Conservation (phyloP, 2,329 filamentous ascomycete genomes). For the Fusarium clavum region DNA sequence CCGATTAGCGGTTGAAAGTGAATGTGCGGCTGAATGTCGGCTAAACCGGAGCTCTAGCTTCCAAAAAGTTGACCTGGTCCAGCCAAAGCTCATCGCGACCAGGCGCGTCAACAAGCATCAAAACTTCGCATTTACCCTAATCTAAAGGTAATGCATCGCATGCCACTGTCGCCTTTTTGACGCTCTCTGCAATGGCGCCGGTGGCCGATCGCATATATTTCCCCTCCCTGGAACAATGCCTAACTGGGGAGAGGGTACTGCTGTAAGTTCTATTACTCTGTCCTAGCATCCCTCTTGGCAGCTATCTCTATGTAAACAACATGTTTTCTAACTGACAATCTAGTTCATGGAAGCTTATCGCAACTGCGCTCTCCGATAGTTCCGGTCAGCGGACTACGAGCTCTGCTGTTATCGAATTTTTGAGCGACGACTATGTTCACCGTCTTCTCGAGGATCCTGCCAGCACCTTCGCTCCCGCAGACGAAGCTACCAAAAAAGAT, state of each 20-base stretch:
- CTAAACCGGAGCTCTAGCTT: constrained; percentile 40
- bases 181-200: constrained; percentile 75
- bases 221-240: constrained; percentile 85
- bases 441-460: constrained; percentile 76
- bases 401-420: constrained; percentile 72
- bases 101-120: constrained; percentile 51
- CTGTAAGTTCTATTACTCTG: constrained; percentile 69
- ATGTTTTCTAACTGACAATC: constrained; percentile 40
- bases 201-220: constrained; percentile 79
- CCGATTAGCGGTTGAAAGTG: constrained; percentile 31
- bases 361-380: constrained; percentile 66
- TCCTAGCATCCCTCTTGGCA: constrained; percentile 5
- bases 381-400: constrained; percentile 66
- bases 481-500: constrained; percentile 71
- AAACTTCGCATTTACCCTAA: constrained; percentile 43
- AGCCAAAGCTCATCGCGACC: constrained; percentile 48
- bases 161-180: constrained; percentile 58
- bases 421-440: constrained; percentile 76
- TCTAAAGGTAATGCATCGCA: constrained; percentile 54
- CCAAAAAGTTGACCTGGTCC: constrained; percentile 47
- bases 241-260: constrained; percentile 82
- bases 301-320: constrained; percentile 22
- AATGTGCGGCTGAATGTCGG: constrained; percentile 45
- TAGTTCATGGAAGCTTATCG: constrained; percentile 72
- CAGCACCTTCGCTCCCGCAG: constrained; percentile 73